Evolutionary conservation across 1,139 yeast species (phyloP).

Genomic region (Hansenula anomala): DNA sequence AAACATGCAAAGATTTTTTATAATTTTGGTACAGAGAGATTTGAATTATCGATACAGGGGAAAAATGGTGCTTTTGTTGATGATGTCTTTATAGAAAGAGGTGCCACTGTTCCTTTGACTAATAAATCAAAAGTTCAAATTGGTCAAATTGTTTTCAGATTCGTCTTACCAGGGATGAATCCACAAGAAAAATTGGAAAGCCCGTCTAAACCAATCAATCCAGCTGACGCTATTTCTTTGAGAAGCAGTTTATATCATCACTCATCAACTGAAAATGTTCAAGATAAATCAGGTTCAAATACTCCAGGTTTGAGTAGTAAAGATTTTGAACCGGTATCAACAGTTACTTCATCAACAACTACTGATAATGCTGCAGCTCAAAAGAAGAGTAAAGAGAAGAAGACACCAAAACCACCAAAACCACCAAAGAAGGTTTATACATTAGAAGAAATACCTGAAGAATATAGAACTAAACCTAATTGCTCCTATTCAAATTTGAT

Average conservation of each 20-base stretch:
- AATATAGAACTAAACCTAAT: conserved; percentile 78
- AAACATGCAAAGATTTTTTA: conserved; percentile 93
- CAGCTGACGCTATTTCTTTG: conserved; percentile 22
- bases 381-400: conserved; percentile 28
- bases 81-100: conserved; percentile 81
- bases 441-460: conserved; percentile 80
- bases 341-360: not conserved
- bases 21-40: conserved; percentile 90
- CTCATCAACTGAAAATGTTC: conserved; percentile 9
- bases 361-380: conserved; percentile 11
- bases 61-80: conserved; percentile 96
- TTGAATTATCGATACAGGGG: conserved; percentile 86
- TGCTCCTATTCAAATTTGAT: conserved; percentile 76
- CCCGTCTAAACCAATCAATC: conserved; percentile 23
- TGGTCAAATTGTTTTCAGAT: conserved; percentile 85
- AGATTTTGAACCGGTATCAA: conserved; percentile 18
- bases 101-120: conserved; percentile 78
- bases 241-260: conserved; percentile 20
- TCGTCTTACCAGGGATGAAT: conserved; percentile 60
- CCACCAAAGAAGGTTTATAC: conserved; percentile 57
- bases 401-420: conserved; percentile 47
- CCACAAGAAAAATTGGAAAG: conserved; percentile 18
- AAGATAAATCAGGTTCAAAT: conserved; percentile 10
- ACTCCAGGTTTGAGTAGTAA: conserved; percentile 15
- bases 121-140: conserved; percentile 87